phyloP scores from a whole-genome alignment of 2,329 filamentous ascomycete species.

The Fusarium sp. region DNA sequence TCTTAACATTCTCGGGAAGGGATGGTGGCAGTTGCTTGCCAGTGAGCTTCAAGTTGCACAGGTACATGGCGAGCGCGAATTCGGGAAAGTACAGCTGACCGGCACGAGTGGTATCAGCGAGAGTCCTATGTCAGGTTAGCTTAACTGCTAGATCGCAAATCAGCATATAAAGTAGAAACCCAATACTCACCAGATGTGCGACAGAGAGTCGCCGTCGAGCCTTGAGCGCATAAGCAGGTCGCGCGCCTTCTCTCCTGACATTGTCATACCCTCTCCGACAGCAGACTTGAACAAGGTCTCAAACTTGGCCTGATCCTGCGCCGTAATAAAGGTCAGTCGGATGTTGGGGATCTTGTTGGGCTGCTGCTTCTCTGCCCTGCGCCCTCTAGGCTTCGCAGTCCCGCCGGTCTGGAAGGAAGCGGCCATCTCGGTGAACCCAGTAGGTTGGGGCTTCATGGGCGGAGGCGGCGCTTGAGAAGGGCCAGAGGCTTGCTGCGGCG shows the following conservation, averaged over 20 bases:
- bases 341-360: slow-evolving; percentile 91
- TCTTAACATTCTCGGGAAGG: slow-evolving; percentile 88
- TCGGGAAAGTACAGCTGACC: slow-evolving; percentile 97
- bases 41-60: slow-evolving; percentile 93
- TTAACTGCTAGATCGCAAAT: neutral
- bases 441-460: slow-evolving; percentile 74
- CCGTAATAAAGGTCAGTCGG: slow-evolving; percentile 94
- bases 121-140: slow-evolving; percentile 69
- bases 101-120: slow-evolving; percentile 95
- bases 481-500: slow-evolving; percentile 63
- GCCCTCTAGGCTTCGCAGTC: slow-evolving; percentile 57
- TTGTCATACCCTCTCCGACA: slow-evolving; percentile 85
- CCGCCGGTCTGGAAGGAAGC: slow-evolving; percentile 71
- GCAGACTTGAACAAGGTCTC: slow-evolving; percentile 98
- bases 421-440: slow-evolving; percentile 75
- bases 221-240: slow-evolving; percentile 91
- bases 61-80: slow-evolving; percentile 97
- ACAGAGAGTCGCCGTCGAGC: slow-evolving; percentile 86
- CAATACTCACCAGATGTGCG: slow-evolving; percentile 83
- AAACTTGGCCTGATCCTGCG: slow-evolving; percentile 94
- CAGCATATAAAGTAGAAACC: neutral
- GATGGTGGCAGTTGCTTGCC: slow-evolving; percentile 81
- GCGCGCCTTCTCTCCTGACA: slow-evolving; percentile 92
- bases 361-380: slow-evolving; percentile 60
- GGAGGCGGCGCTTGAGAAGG: slow-evolving; percentile 65